Evolutionary conservation across 2,329 filamentous ascomycete species (phyloP), one percentile per base, ranked within the genome.

Genomic region (Periglandula ipomoeae): DNA sequence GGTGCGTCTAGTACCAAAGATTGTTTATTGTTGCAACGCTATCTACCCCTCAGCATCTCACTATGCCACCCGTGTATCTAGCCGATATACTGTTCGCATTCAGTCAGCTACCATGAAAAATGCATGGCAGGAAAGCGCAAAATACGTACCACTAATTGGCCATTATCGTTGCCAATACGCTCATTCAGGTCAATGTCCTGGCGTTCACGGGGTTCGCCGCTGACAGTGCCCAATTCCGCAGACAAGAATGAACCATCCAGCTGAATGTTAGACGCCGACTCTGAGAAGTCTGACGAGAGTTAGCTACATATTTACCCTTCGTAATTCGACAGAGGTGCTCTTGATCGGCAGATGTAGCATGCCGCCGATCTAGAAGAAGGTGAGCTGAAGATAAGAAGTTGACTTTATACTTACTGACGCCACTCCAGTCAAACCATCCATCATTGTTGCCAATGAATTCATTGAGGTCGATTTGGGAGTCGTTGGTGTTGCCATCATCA

Each of bases 381-480:
- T n/a, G n/a, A n/a, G n/a, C n/a, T n/a, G n/a, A n/a, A n/a, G n/a
- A n/a, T n/a, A n/a, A n/a, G n/a, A n/a, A n/a, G n/a, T n/a, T n/a
- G n/a, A n/a, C n/a, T 8, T 3, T 11, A 30, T 17, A 53, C 53
- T 37, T 42, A 55, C 53, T 49, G 4, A 37, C 53, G 8, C 52
- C 52, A n/a, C 46, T 50, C 53, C 52, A 55, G 17, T 37, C 32
- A 30, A 55, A 55, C 42, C 46, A 53, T 3, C 53, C 53, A 30
- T 55, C 50, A 5, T 40, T 26, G 15, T 55, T 55, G 22, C 53
- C 52, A 10, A 55, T 49, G n/a, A 47, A 55, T 2, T 38, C 2
- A 19, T 55, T 20, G 10, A 55, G 38, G 19, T 55, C 46, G 27
- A 52, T 41, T 6, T 32, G 37, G 7, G 52, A 47, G 0, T 49